Base-by-base conservation (phyloP, 2,329 filamentous ascomycete genomes). In the Fusarium sp. region DNA sequence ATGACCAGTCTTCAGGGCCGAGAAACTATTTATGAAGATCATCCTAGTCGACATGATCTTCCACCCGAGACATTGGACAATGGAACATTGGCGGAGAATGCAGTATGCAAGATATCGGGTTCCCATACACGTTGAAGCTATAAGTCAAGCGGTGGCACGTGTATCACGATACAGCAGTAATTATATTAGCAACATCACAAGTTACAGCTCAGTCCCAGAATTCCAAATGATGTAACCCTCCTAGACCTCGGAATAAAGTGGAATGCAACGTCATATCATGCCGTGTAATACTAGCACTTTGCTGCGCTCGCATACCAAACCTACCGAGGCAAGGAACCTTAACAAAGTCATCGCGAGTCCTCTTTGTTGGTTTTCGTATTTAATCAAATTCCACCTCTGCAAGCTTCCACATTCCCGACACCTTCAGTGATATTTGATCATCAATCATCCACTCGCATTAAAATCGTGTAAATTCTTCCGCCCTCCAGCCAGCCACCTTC, bases 401-500 rank as follows among this genome's bases (percentile, higher is more conserved):
- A 70, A 30, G 53, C 58, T 60, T 60, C 66, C 60, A 23, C 66
- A 66, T 60, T 70, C 67, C 66, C 60, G 23, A 59, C 32, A 30
- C 21, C 23, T 32, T 53, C 35, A 49, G 35, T n/a, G 53, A 54
- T 49, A 69, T 54, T 60, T 66, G 43, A 65, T 69, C 59, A 32
- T 59, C 65, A 47, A 46, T 32, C 65, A 47, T 52, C 30, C 44
- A 59, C 44, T 52, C 12, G 21, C 38, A 58, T 38, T 42, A 40
- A 46, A 47, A 44, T 37, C 19, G 46, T 44, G 21, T 50, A 15
- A 57, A 49, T 71, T 63, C 28, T 64, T 72, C 62, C 62, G 23
- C 30, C 56, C 28, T 68, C 71, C 71, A 73, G 67, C 71, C 71
- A 73, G 67, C 71, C 71, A 73, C 71, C 71, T 59, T 35, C 47